Conservation (phyloP, 31 red algal species). For the Odonthalia washingtoniensis region DNA sequence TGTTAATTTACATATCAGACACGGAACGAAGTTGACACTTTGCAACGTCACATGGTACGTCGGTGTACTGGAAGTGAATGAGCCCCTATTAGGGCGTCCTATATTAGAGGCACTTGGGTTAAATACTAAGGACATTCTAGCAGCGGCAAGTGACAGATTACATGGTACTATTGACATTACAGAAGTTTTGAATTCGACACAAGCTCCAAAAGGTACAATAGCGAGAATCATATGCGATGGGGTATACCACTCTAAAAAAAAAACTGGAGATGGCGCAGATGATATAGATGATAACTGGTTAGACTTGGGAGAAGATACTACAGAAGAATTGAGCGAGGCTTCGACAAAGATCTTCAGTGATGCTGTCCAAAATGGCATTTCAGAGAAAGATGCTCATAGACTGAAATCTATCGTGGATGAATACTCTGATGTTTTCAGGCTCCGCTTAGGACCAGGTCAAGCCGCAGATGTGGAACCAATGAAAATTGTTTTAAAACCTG, state of each 20-base stretch:
- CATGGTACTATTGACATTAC: not conserved
- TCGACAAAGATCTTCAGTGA: not conserved
- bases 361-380: not conserved
- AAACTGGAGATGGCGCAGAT: not conserved
- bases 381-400: not conserved
- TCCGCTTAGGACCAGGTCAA: constrained; percentile 2
- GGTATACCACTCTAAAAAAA: not conserved
- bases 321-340: not conserved
- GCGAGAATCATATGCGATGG: not conserved
- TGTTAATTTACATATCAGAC: not conserved
- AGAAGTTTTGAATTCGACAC: not conserved
- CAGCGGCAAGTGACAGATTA: not conserved
- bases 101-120: not conserved
- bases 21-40: not conserved
- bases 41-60: not conserved
- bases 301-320: not conserved
- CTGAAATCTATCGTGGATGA: not conserved
- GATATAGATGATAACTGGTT: not conserved
- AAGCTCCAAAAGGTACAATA: not conserved
- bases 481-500: not conserved
- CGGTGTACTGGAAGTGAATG: not conserved
- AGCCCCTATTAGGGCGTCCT: not conserved
- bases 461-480: constrained; percentile 29
- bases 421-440: not conserved
- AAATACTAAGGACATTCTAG: constrained; percentile 1